Evolutionary conservation across 2,329 filamentous ascomycete species (phyloP).

Genomic region (Sordariomycetes sp.): DNA sequence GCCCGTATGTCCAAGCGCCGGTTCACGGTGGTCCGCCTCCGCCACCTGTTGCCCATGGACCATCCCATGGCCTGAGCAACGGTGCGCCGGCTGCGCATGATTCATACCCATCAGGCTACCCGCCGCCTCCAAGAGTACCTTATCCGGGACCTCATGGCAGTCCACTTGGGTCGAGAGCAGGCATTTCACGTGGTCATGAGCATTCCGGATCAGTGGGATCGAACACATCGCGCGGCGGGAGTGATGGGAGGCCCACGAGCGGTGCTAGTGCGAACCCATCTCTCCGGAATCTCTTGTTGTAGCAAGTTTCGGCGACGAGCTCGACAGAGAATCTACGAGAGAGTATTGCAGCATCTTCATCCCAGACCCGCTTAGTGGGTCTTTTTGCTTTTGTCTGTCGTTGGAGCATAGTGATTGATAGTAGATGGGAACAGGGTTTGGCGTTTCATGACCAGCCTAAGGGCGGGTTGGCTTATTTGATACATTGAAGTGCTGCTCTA

Average conservation of each 20-base stretch:
- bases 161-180: slow-evolving; percentile 33
- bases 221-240: slow-evolving; percentile 17
- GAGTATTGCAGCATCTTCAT: no score
- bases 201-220: slow-evolving; percentile 12
- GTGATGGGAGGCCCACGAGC: slow-evolving; percentile 38
- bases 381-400: no score
- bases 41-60: slow-evolving; percentile 10
- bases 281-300: slow-evolving; percentile 64
- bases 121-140: slow-evolving; percentile 29
- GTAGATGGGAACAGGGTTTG: no score
- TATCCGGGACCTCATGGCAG: slow-evolving; percentile 35
- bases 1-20: slow-evolving; percentile 20
- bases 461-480: no score
- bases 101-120: slow-evolving; percentile 27
- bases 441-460: no score
- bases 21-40: slow-evolving; percentile 12
- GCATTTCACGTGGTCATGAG: slow-evolving; percentile 18
- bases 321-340: no score
- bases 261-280: slow-evolving; percentile 75
- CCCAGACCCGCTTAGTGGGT: no score
- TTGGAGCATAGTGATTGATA: no score
- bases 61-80: slow-evolving; percentile 20
- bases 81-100: slow-evolving; percentile 23
- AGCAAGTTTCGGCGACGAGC: no score
- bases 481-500: no score